Percentiles rank a stretch among this genome's conserved stretches.
These are phyloP conservation scores for Alternaria tenuissima DNA, from an alignment of 2,329 filamentous ascomycete genomes.

Conservation along the genomic window DNA sequence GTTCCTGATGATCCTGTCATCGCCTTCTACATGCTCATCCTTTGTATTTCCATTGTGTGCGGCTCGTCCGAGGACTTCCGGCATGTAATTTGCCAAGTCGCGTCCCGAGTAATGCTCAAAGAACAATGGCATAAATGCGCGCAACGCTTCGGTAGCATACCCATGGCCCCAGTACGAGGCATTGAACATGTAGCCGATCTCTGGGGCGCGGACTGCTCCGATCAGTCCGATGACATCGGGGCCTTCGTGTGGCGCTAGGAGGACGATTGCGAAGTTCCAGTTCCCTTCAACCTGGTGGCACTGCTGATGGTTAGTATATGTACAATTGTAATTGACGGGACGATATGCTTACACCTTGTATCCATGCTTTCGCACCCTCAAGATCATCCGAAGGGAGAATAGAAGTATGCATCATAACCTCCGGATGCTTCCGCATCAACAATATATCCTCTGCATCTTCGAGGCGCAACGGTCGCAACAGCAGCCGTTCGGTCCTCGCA, in stretches of 20 bases:
- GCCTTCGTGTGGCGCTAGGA: conserved; percentile 6
- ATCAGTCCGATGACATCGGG: conserved; percentile 53
- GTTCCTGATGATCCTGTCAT: not conserved
- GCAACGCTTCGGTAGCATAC: conserved; percentile 56
- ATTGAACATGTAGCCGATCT: conserved; percentile 56
- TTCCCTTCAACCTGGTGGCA: conserved; percentile 49
- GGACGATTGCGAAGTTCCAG: conserved; percentile 65
- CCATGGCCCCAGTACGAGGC: conserved; percentile 52
- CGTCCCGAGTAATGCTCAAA: conserved; percentile 45
- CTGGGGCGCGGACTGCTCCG: conserved; percentile 53
- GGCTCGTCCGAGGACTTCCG: not conserved
- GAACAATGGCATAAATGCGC: conserved; percentile 53
- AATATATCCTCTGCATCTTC: conserved; percentile 62
- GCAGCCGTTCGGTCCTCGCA: conserved; percentile 61
- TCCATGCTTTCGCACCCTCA: conserved; percentile 47
- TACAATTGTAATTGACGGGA: no score
- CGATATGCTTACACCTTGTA: conserved; percentile 35
- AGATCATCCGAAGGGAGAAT: conserved; percentile 61
- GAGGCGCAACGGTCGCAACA: conserved; percentile 61
- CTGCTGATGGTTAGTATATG: not conserved
- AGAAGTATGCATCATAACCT: conserved; percentile 69
- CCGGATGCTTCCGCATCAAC: conserved; percentile 63
- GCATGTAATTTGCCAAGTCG: not conserved
- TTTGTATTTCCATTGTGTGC: conserved; percentile 5
- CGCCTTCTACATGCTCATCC: not conserved